phyloP scores from a whole-genome alignment of 2,329 filamentous ascomycete genomes.

The Chaetomiaceae sp. region DNA sequence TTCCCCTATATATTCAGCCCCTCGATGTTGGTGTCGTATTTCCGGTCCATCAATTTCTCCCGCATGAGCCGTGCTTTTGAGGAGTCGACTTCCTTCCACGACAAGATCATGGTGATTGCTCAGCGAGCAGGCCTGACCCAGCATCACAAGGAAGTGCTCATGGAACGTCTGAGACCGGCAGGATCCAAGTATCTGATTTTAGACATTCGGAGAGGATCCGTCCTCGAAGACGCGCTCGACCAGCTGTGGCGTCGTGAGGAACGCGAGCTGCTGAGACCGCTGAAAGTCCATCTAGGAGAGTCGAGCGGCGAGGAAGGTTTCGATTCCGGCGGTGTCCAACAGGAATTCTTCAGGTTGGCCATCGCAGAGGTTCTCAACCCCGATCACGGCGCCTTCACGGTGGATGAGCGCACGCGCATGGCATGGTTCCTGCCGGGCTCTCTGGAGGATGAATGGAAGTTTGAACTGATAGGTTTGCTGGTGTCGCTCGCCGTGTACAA shows the following conservation, averaged over 20 bases:
- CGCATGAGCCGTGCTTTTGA: conserved; percentile 79
- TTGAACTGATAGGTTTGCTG: conserved; percentile 82
- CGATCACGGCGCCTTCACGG: conserved; percentile 73
- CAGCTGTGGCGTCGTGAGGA: conserved; percentile 85
- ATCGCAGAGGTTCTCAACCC: conserved; percentile 76
- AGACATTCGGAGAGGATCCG: conserved; percentile 60
- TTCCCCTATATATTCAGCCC: conserved; percentile 76
- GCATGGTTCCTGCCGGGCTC: conserved; percentile 85
- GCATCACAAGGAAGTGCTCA: conserved; percentile 57
- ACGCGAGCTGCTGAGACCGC: conserved; percentile 73
- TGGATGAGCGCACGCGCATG: conserved; percentile 71
- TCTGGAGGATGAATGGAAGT: conserved; percentile 81
- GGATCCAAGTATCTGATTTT: conserved; percentile 69
- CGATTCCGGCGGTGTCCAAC: conserved; percentile 91
- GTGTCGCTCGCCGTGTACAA: conserved; percentile 90
- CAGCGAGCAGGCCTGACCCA: conserved; percentile 50
- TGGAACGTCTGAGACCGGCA: conserved; percentile 60
- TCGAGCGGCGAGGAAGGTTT: conserved; percentile 81
- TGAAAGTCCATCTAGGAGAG: conserved; percentile 84
- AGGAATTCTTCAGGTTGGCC: conserved; percentile 88
- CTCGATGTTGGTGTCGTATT: conserved; percentile 71
- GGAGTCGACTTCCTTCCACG: conserved; percentile 56
- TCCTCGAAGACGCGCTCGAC: conserved; percentile 72
- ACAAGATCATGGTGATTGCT: conserved; percentile 53
- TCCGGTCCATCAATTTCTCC: conserved; percentile 82